A percentile compares a stretch with the other conserved stretches of the same genome.
phyloP scores from a whole-genome alignment of 2,329 filamentous ascomycete genomes.

The Parastagonospora nodorum region DNA sequence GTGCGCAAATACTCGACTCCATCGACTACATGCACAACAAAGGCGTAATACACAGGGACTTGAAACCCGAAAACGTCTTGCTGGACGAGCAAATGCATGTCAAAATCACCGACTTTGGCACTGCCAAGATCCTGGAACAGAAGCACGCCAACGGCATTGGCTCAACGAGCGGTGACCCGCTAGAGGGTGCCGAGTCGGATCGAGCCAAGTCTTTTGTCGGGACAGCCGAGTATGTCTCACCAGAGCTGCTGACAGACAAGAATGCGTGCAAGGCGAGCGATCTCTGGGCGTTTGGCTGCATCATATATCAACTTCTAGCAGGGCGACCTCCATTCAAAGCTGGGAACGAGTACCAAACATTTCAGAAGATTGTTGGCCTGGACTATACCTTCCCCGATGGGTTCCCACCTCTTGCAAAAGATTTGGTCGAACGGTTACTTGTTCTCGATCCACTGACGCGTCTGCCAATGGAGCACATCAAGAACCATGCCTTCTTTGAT shows the following conservation, averaged over 20 bases:
- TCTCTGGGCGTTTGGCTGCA: slow-evolving; percentile 97
- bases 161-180: slow-evolving; percentile 52
- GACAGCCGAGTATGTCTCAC: slow-evolving; percentile 97
- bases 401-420: slow-evolving; percentile 83
- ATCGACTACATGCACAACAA: slow-evolving; percentile 98
- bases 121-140: slow-evolving; percentile 83
- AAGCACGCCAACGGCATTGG: slow-evolving; percentile 51
- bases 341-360: slow-evolving; percentile 92
- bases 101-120: slow-evolving; percentile 98
- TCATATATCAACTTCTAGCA: slow-evolving; percentile 93
- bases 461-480: slow-evolving; percentile 92
- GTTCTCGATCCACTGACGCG: slow-evolving; percentile 85
- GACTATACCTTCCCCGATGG: slow-evolving; percentile 92
- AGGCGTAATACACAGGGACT: slow-evolving; percentile 92
- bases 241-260: slow-evolving; percentile 94
- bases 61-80: slow-evolving; percentile 97
- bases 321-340: slow-evolving; percentile 98
- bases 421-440: slow-evolving; percentile 86
- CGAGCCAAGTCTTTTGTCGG: slow-evolving; percentile 94
- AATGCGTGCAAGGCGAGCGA: slow-evolving; percentile 97
- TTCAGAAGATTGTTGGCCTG: slow-evolving; percentile 94
- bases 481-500: slow-evolving; percentile 94
- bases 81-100: slow-evolving; percentile 95
- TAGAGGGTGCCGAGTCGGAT: slow-evolving; percentile 67
- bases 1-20: slow-evolving; percentile 92